A percentile compares a stretch with the other conserved stretches of the same genome.
Evolutionary conservation across 179 eudicot species (phyloP).

Genomic region (Sideroxylon spinosum): DNA sequence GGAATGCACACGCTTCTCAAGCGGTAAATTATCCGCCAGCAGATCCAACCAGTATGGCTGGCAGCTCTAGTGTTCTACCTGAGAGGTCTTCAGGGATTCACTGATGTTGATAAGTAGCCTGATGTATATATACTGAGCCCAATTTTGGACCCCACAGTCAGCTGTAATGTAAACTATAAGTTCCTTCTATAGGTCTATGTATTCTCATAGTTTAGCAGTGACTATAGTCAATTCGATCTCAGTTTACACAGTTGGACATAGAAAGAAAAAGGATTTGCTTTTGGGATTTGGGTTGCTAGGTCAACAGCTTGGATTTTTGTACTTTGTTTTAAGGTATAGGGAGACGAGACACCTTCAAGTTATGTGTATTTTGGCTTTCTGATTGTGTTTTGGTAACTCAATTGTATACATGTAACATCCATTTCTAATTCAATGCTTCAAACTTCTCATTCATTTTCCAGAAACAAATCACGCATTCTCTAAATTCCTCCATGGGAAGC

Average conservation of each 20-base stretch:
- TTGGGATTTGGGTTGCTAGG: background rate
- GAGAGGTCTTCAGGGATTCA: conserved; percentile 4
- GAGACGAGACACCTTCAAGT: no score
- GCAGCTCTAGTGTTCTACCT: conserved; percentile 15
- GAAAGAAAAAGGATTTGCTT: background rate
- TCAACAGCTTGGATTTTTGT: background rate
- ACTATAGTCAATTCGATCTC: no score
- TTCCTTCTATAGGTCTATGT: background rate
- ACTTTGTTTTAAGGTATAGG: no score
- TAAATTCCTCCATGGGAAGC: no score
- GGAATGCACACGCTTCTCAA: conserved; percentile 14
- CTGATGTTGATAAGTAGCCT: background rate
- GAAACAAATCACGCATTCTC: no score
- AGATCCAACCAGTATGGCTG: conserved; percentile 12
- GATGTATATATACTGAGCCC: background rate
- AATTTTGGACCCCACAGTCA: background rate
- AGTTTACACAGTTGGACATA: background rate
- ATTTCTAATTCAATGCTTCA: no score
- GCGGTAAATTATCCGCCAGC: background rate
- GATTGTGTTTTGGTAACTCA: no score
- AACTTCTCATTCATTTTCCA: no score
- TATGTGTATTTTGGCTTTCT: no score
- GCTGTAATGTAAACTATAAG: background rate
- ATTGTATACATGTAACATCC: no score
- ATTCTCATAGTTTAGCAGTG: background rate